Conservation (phyloP, 495 filamentous ascomycete genomes). For the Acidomyces sp. region DNA sequence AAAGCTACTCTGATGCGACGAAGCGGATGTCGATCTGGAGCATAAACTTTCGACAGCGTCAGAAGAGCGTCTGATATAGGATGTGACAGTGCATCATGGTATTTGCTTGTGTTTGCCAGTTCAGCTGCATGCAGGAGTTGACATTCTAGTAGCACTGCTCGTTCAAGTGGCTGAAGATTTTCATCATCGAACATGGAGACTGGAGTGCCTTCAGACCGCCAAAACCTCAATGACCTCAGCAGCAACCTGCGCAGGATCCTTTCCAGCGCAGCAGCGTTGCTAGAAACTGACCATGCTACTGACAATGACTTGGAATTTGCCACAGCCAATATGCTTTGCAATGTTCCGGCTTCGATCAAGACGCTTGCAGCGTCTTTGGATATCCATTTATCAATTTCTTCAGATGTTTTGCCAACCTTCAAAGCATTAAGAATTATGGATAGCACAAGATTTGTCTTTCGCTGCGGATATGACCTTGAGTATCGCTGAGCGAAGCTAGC, state of each 20-base stretch:
- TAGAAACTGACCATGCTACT: constrained; percentile 19
- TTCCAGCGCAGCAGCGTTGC: neutral
- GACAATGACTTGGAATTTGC: constrained; percentile 19
- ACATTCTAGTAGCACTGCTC: constrained; percentile 44
- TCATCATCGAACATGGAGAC: constrained; percentile 26
- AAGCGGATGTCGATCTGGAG: constrained; percentile 19
- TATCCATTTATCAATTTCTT: constrained; percentile 11
- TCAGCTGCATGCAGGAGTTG: constrained; percentile 30
- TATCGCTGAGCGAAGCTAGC: constrained; percentile 15
- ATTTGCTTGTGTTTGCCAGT: constrained; percentile 2
- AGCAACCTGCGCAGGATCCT: constrained; percentile 3
- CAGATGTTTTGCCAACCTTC: neutral
- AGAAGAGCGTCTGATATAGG: constrained; percentile 2
- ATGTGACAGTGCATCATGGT: constrained; percentile 1
- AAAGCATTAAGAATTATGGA: constrained; percentile 5
- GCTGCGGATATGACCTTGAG: constrained; percentile 4
- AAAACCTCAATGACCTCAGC: neutral
- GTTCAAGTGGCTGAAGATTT: constrained; percentile 24
- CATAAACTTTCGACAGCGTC: constrained; percentile 21
- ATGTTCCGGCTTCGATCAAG: constrained; percentile 34
- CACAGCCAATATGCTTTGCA: constrained; percentile 28
- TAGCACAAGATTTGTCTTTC: neutral
- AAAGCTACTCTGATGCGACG: constrained; percentile 22
- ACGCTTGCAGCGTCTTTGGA: constrained; percentile 32
- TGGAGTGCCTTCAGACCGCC: neutral